Conservation (phyloP, 192 early-diverging fungal species). For the Geranomyces variabilis region DNA sequence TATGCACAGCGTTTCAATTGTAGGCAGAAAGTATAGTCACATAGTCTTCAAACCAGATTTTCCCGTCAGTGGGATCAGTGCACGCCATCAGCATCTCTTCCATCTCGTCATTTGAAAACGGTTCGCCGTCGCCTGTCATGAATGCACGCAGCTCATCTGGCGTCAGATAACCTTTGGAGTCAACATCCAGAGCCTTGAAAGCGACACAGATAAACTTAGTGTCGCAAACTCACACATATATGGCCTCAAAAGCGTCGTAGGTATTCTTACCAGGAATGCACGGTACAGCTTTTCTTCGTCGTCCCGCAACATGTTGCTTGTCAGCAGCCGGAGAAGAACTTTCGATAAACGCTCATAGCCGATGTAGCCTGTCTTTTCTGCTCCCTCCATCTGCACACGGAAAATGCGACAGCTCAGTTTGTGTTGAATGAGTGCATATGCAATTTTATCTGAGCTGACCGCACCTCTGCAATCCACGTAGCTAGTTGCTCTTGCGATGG, state of each 20-base stretch:
- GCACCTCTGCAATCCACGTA: slow-evolving; percentile 51
- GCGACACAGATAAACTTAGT: background rate
- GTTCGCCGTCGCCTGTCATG: slow-evolving; percentile 50
- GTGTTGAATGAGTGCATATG: background rate
- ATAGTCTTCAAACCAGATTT: slow-evolving; percentile 58
- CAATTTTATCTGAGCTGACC: background rate
- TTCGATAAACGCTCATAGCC: slow-evolving; percentile 42
- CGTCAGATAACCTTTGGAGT: slow-evolving; percentile 52
- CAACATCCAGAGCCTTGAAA: slow-evolving; percentile 48
- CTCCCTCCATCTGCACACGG: slow-evolving; percentile 51
- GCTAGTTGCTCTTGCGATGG: slow-evolving; percentile 52
- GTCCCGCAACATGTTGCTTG: slow-evolving; percentile 22
- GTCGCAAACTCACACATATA: background rate
- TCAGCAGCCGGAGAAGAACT: slow-evolving; percentile 38
- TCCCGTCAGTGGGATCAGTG: slow-evolving; percentile 57
- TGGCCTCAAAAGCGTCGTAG: background rate
- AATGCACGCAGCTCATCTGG: slow-evolving; percentile 50
- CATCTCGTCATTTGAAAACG: slow-evolving; percentile 54
- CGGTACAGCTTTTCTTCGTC: slow-evolving; percentile 57
- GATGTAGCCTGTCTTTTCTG: slow-evolving; percentile 54
- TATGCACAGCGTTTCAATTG: too few relatives aligned
- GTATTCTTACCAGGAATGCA: slow-evolving; percentile 47
- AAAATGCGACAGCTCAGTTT: too few relatives aligned
- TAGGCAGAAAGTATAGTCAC: slow-evolving; percentile 38
- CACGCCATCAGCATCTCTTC: slow-evolving; percentile 61